phyloP scores from a whole-genome alignment of 129 eudicot species.

The Artemisia annua region DNA sequence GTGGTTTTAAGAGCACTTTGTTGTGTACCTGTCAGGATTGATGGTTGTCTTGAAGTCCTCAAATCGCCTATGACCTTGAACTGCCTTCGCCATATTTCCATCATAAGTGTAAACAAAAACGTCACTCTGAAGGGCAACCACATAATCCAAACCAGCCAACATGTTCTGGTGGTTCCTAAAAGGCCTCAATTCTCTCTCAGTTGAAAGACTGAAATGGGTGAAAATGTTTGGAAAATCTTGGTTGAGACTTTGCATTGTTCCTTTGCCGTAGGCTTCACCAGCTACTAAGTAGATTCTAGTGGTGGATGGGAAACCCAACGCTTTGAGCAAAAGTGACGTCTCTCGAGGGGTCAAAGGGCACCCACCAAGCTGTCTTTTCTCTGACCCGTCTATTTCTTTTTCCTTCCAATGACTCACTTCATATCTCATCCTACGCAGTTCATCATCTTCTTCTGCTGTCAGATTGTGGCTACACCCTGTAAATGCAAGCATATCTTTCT shows the following conservation, averaged over 20 bases:
- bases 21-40: conserved; percentile 81
- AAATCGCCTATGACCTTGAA: conserved; percentile 89
- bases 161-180: conserved; percentile 87
- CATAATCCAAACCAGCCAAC: conserved; percentile 97
- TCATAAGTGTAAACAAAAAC: conserved; percentile 95
- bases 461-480: conserved; percentile 96
- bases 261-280: conserved; percentile 93
- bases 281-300: conserved; percentile 88
- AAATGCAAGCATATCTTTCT: conserved; percentile 98
- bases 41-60: conserved; percentile 91
- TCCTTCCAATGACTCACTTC: conserved; percentile 99
- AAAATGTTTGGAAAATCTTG: conserved; percentile 83
- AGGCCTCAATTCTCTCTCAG: conserved; percentile 76
- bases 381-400: conserved; percentile 86
- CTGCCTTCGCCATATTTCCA: conserved; percentile 99
- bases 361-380: conserved; percentile 81
- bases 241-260: conserved; percentile 68
- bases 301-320: conserved; percentile 62
- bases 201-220: conserved; percentile 73
- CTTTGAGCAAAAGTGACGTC: conserved; percentile 84
- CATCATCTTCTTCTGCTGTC: conserved; percentile 86
- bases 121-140: conserved; percentile 84
- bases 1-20: neutral
- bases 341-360: conserved; percentile 97
- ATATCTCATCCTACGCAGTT: conserved; percentile 75